Base-by-base conservation (phyloP, 495 filamentous ascomycete species). In the Pyronema domesticum region DNA sequence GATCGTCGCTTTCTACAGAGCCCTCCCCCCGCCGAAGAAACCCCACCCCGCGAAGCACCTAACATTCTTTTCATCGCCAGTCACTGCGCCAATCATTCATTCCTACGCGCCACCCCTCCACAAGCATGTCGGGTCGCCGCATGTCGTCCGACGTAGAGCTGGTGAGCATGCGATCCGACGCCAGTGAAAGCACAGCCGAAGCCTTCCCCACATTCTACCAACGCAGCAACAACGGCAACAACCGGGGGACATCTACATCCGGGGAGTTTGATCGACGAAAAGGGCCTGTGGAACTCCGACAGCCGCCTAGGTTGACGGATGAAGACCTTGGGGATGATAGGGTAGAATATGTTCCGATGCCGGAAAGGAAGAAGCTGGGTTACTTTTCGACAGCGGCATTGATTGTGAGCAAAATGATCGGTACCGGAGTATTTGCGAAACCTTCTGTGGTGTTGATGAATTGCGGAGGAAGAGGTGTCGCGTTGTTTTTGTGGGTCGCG, bases 371-470 rank as follows among this genome's bases (percentile, higher is more conserved):
- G 17, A 64, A 52, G 60, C 50, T 64, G 43, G 62, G 62, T 11
- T 64, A 63, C 35, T 46, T 64, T 23, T 64, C 62, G 15, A 64
- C 62, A 37, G 55, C 60, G 18, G 56, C 62, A 23, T 53, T 65
- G 8, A 65, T 65, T 45, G 55, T 65, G 17, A 65, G 57, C 30
- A 65, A 62, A 35, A 65, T 65, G 62, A 65, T 65, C 39, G 63
- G 63, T 3, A 65, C 62, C 13, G 63, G 63, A n/a, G 65, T 65
- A 7, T 65, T 65, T 23, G 58, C 63, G 10, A 64, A 57, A 46
- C 63, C 63, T 3, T 53, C 48, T 1, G 40, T 49, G 8, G 53
- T 65, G 13, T 40, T 65, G 51, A n/a, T 1, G n/a, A 47, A 53
- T 14, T 57, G 55, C 35, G 58, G 58, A 6, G 57, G 58, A 9